A percentile compares a stretch with the other conserved stretches of the same genome.
These are phyloP conservation scores for Fusarium sp. DNA, from an alignment of 2,329 filamentous ascomycete species.

Conservation along the genomic window DNA sequence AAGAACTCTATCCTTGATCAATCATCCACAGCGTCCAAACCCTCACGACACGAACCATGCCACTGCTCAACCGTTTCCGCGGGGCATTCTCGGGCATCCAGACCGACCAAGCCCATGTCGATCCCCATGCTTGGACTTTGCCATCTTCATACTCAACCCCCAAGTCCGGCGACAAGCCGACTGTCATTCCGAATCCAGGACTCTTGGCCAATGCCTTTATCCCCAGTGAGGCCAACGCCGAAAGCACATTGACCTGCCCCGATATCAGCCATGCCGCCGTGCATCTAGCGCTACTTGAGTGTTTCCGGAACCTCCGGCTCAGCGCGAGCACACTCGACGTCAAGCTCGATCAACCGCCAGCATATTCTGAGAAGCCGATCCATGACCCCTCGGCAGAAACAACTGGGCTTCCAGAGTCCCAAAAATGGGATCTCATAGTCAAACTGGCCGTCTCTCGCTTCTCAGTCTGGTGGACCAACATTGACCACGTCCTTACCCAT, in stretches of 20 bases:
- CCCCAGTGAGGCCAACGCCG: not conserved
- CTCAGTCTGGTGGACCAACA: slow-evolving; percentile 32
- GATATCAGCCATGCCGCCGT: slow-evolving; percentile 35
- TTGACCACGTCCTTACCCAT: slow-evolving; percentile 27
- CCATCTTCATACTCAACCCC: slow-evolving; percentile 21
- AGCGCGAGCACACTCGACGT: slow-evolving; percentile 23
- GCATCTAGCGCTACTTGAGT: slow-evolving; percentile 31
- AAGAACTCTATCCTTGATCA: too few relatives aligned
- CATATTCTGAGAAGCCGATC: slow-evolving; percentile 2
- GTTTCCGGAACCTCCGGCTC: slow-evolving; percentile 23
- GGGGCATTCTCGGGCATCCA: slow-evolving; percentile 10
- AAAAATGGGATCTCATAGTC: slow-evolving; percentile 35
- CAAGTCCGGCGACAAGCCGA: slow-evolving; percentile 20
- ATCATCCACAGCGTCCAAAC: not conserved
- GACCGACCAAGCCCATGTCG: slow-evolving; percentile 7
- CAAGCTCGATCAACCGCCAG: slow-evolving; percentile 9
- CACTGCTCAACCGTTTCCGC: slow-evolving; percentile 19
- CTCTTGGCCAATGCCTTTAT: slow-evolving; percentile 26
- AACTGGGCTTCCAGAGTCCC: slow-evolving; percentile 8
- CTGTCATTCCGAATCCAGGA: slow-evolving; percentile 19
- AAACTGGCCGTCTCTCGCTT: slow-evolving; percentile 31
- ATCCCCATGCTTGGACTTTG: slow-evolving; percentile 32
- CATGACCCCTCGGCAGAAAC: not conserved
- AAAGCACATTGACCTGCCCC: slow-evolving; percentile 5
- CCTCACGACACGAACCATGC: slow-evolving; percentile 11